Percentiles rank a stretch among this genome's conserved stretches.
Conservation (phyloP, 176 grass and related monocot genomes). For the Oryza officinalis region DNA sequence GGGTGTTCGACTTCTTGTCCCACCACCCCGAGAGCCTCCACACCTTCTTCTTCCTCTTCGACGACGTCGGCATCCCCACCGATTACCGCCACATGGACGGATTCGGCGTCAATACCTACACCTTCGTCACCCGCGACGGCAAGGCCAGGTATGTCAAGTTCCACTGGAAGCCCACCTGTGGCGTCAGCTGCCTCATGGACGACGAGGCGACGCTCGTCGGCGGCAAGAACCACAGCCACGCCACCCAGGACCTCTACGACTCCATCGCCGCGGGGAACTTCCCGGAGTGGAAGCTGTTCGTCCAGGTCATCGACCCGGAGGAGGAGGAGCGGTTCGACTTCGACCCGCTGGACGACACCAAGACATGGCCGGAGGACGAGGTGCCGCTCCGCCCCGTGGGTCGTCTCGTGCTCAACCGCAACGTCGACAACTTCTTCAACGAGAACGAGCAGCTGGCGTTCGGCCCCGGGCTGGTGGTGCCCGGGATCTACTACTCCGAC, state of each 20-base stretch:
- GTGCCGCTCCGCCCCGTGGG: conserved; percentile 74
- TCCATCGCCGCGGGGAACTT: conserved; percentile 72
- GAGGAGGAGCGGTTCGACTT: conserved; percentile 66
- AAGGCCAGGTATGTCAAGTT: conserved; percentile 77
- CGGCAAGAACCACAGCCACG: conserved; percentile 85
- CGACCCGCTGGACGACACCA: conserved; percentile 93
- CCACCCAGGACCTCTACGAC: conserved; percentile 86
- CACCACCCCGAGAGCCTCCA: conserved; percentile 85
- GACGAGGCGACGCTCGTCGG: conserved; percentile 71
- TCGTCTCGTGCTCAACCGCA: conserved; percentile 67
- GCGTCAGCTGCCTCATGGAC: conserved; percentile 68
- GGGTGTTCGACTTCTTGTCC: conserved; percentile 78
- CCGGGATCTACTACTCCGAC: conserved; percentile 95
- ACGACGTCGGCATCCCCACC: conserved; percentile 76
- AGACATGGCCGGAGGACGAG: conserved; percentile 87
- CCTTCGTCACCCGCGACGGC: conserved; percentile 60
- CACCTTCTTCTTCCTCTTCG: conserved; percentile 99
- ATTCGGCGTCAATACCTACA: conserved; percentile 92
- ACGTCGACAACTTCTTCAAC: conserved; percentile 95
- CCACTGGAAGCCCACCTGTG: conserved; percentile 88
- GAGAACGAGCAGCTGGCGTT: conserved; percentile 97
- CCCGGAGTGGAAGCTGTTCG: conserved; percentile 94
- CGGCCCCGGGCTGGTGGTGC: conserved; percentile 74
- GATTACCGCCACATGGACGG: conserved; percentile 95
- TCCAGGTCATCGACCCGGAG: conserved; percentile 88